Evolutionary conservation across 2,329 filamentous ascomycete genomes (phyloP), one percentile per base, ranked within the genome.

Genomic region (Mollisia scopiformis): DNA sequence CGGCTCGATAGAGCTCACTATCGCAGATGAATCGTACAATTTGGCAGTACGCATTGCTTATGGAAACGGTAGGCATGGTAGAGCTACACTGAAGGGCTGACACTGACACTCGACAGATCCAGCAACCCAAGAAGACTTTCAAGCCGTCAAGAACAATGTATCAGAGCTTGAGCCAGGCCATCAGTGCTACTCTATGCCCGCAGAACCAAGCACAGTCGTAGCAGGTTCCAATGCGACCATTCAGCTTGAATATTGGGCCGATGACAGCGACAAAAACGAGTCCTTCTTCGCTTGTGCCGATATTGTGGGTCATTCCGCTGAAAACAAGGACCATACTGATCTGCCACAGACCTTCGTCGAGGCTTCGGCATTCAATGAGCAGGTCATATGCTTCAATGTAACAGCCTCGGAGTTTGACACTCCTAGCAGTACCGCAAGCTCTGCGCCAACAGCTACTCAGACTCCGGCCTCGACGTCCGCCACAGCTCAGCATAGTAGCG

Each of bases 21-120:
- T 82, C 21, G 83, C 86, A 47, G 81, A 86, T 61, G 82, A 86
- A 54, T 83, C 84, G 5, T 86, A 79, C 68, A 77, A 81, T 41
- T 73, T 85, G 25, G 77, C 81, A 54, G 76, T 88, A 21, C 78
- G 80, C 56, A 79, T 88, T 55, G 82, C 85, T 0, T 82, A 84
- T 62, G 72, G 73, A 5, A 75, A 80, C 55, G 75, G 84, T 85
- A 73, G 61, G 75, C 66, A 10, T 7, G 19, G 21, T 8, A 4
- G 16, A 19, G 5, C 19, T 23, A 33, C 10, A 14, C 43, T 27
- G 28, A 19, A 28, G 3, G 27, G 56, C 8, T 5, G 14, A 19
- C 6, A 31, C 59, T 64, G 28, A 61, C 25, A 2, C n/a, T 11
- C 16, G 1, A 13, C 79, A 81, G 52, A 79, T 77, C 31, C 72